phyloP scores from a whole-genome alignment of 768 basidiomycete species.

The Termitomyces sp. region DNA sequence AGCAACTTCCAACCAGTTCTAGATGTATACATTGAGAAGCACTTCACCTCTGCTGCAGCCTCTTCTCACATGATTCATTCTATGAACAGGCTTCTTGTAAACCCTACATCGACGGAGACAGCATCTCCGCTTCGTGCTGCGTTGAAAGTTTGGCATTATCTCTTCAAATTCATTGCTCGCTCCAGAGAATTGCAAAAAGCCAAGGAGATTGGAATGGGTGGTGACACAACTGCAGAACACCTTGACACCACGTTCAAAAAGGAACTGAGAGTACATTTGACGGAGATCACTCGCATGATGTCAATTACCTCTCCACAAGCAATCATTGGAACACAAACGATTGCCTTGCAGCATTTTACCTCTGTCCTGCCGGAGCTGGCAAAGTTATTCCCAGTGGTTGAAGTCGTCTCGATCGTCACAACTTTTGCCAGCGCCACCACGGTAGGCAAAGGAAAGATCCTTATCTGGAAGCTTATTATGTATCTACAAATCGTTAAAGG shows the following conservation, averaged over 20 bases:
- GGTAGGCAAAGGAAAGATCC: slow-evolving; percentile 76
- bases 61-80: slow-evolving; percentile 82
- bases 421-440: slow-evolving; percentile 83
- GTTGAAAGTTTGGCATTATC: slow-evolving; percentile 94
- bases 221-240: slow-evolving; percentile 80
- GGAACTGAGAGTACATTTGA: slow-evolving; percentile 72
- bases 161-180: slow-evolving; percentile 93
- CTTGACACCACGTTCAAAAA: slow-evolving; percentile 81
- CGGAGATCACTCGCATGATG: slow-evolving; percentile 89
- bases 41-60: slow-evolving; percentile 78
- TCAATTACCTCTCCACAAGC: slow-evolving; percentile 65
- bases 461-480: slow-evolving; percentile 92
- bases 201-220: slow-evolving; percentile 73
- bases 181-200: slow-evolving; percentile 83
- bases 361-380: slow-evolving; percentile 85
- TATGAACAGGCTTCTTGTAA: slow-evolving; percentile 75
- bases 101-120: slow-evolving; percentile 66
- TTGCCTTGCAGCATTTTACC: slow-evolving; percentile 90
- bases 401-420: slow-evolving; percentile 83
- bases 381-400: slow-evolving; percentile 73
- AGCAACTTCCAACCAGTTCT: slow-evolving; percentile 92
- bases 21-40: slow-evolving; percentile 88
- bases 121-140: slow-evolving; percentile 82
- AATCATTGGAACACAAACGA: slow-evolving; percentile 95
- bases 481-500: slow-evolving; percentile 88